Evolutionary conservation across 2,329 filamentous ascomycete genomes (phyloP).

Genomic region (Parascedosporium putredinis): DNA sequence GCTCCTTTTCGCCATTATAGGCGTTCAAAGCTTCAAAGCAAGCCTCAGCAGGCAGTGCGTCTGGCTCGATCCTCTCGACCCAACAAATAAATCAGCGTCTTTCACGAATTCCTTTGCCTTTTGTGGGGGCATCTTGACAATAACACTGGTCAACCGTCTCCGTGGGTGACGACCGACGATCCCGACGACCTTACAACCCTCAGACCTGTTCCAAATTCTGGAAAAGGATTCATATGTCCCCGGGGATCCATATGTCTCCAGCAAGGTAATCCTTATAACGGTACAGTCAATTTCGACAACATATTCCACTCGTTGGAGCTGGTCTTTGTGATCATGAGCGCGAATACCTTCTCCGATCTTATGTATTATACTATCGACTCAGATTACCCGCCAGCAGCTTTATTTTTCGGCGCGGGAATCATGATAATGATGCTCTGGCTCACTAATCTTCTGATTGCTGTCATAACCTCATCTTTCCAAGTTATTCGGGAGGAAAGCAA

Average conservation of each 20-base stretch:
- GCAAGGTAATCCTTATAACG: slow-evolving; percentile 66
- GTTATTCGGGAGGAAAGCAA: slow-evolving; percentile 95
- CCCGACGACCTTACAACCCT: slow-evolving; percentile 34
- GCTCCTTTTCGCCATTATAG: slow-evolving; percentile 93
- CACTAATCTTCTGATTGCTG: slow-evolving; percentile 86
- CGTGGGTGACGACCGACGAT: slow-evolving; percentile 52
- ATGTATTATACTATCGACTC: slow-evolving; percentile 91
- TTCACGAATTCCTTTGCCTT: slow-evolving; percentile 62
- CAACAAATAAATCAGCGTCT: slow-evolving; percentile 39
- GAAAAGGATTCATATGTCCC: slow-evolving; percentile 86
- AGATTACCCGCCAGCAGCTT: slow-evolving; percentile 75
- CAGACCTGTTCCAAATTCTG: slow-evolving; percentile 34
- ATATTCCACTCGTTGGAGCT: slow-evolving; percentile 85
- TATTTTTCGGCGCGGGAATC: slow-evolving; percentile 66
- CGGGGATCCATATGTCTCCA: slow-evolving; percentile 74
- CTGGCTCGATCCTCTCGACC: slow-evolving; percentile 58
- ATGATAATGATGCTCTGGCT: slow-evolving; percentile 95
- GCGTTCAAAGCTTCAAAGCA: slow-evolving; percentile 90
- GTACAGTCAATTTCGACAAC: slow-evolving; percentile 90
- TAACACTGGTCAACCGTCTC: slow-evolving; percentile 41
- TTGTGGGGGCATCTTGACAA: slow-evolving; percentile 75
- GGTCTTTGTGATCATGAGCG: slow-evolving; percentile 97
- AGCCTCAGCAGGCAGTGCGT: slow-evolving; percentile 69
- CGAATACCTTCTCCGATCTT: slow-evolving; percentile 90
- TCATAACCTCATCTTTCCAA: slow-evolving; percentile 97